phyloP scores from a whole-genome alignment of 2,329 filamentous ascomycete species.

The Didymella lethalis region DNA sequence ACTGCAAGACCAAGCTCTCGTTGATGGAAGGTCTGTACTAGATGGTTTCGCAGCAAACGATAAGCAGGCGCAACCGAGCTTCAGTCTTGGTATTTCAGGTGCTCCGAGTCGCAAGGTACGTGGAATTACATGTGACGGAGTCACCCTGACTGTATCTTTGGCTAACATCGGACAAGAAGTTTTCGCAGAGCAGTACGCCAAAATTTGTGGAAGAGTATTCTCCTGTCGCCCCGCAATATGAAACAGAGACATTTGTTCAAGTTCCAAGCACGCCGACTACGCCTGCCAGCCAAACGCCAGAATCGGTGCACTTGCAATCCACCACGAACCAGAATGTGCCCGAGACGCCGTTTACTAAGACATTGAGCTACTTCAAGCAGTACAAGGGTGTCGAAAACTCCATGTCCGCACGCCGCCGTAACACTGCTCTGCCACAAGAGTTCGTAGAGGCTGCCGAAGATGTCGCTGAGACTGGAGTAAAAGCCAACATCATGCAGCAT shows the following conservation, averaged over 20 bases:
- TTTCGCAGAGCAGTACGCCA: neutral
- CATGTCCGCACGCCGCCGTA: conserved; percentile 27
- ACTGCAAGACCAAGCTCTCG: neutral
- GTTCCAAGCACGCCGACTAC: neutral
- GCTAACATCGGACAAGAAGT: neutral
- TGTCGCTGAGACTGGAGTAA: neutral
- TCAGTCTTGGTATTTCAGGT: neutral
- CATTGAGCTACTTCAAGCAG: conserved; percentile 31
- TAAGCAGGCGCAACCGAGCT: neutral
- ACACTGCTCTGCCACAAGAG: conserved; percentile 33
- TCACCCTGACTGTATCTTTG: rapidly evolving
- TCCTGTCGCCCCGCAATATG: neutral
- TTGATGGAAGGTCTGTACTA: neutral
- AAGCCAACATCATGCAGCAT: neutral
- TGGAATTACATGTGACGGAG: neutral
- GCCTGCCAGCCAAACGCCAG: conserved; percentile 2
- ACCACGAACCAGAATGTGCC: conserved; percentile 4
- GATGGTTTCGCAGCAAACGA: conserved; percentile 3
- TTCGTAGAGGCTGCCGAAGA: conserved; percentile 28
- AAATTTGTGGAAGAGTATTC: neutral
- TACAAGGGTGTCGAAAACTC: conserved; percentile 25
- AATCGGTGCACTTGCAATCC: conserved; percentile 19
- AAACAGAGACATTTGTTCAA: neutral
- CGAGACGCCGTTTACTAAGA: conserved; percentile 31
- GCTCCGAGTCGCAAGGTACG: conserved; percentile 2